Evolutionary conservation across 208 protist species (phyloP).

Genomic region (Porcisia deanei): DNA sequence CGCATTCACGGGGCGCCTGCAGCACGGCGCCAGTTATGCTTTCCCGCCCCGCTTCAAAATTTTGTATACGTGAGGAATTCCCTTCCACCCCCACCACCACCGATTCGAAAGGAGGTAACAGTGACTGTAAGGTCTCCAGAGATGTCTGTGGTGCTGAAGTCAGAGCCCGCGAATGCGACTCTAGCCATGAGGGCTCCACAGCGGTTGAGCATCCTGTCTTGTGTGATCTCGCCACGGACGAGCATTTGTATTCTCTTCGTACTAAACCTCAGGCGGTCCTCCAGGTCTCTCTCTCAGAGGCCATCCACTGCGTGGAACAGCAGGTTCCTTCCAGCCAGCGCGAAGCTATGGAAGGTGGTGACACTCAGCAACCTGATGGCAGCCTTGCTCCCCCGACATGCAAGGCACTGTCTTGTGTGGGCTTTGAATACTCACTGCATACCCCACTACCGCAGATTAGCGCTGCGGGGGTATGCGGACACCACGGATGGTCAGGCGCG

Average conservation of each 20-base stretch:
- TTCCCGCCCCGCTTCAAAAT: background rate
- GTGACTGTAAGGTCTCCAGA: conserved; percentile 1
- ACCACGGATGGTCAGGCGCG: background rate
- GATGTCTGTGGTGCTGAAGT: background rate
- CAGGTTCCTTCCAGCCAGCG: background rate
- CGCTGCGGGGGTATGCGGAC: background rate
- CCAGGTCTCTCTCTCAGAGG: conserved; percentile 11
- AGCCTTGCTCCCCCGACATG: background rate
- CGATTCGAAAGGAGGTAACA: conserved; percentile 14
- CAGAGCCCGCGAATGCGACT: conserved; percentile 4
- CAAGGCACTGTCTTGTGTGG: conserved; percentile 8
- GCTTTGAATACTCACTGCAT: conserved; percentile 3
- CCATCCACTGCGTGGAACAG: background rate
- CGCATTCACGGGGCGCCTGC: background rate
- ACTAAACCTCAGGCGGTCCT: conserved; percentile 1
- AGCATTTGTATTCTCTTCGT: background rate
- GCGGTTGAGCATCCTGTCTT: conserved; percentile 9
- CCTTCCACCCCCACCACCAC: conserved; percentile 2
- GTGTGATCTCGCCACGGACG: background rate
- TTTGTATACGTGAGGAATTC: background rate
- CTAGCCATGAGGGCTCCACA: background rate
- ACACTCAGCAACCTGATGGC: background rate
- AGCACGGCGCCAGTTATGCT: background rate
- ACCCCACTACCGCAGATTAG: background rate
- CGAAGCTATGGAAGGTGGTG: conserved; percentile 8